phyloP scores from a whole-genome alignment of 1,284 basidiomycete species.

The Ustilago curta region DNA sequence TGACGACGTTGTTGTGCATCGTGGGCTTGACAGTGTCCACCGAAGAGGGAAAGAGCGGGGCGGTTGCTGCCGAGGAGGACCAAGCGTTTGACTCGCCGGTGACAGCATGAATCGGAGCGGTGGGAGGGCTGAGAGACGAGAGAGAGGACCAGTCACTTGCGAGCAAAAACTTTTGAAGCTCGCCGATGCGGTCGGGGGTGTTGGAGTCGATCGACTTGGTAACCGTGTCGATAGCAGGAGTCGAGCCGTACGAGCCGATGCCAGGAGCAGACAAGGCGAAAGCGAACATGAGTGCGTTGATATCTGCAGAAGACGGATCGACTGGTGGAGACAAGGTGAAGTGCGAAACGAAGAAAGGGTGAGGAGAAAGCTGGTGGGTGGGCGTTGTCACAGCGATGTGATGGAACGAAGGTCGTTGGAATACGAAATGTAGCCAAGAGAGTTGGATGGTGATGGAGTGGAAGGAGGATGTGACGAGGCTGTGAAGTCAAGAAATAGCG shows the following conservation, averaged over 20 bases:
- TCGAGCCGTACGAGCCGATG: slow-evolving; percentile 21
- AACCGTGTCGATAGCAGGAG: slow-evolving; percentile 22
- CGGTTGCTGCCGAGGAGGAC: slow-evolving; percentile 8
- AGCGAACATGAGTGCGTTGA: slow-evolving; percentile 30
- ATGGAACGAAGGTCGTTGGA: not conserved
- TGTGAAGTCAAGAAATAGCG: slow-evolving; percentile 4
- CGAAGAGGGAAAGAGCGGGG: slow-evolving; percentile 21
- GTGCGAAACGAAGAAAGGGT: slow-evolving; percentile 6
- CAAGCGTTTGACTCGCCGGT: slow-evolving; percentile 10
- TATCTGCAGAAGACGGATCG: slow-evolving; percentile 15
- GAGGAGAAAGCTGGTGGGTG: slow-evolving; percentile 6
- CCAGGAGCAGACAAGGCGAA: slow-evolving; percentile 19
- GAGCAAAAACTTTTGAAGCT: slow-evolving; percentile 42
- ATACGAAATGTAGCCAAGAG: not conserved
- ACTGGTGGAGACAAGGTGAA: slow-evolving; percentile 17
- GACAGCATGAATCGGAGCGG: slow-evolving; percentile 10
- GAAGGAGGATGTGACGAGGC: slow-evolving; percentile 6
- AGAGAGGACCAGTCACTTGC: slow-evolving; percentile 49
- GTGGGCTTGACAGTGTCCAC: slow-evolving; percentile 25
- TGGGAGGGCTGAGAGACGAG: slow-evolving; percentile 33
- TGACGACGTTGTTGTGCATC: not conserved
- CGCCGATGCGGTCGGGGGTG: slow-evolving; percentile 29
- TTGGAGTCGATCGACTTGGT: slow-evolving; percentile 23
- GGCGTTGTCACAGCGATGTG: slow-evolving; percentile 15
- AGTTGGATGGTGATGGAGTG: slow-evolving; percentile 19